Evolutionary conservation across 805 yeast species (phyloP), one percentile per base, ranked within the genome.

Genomic region (Candida corydali): DNA sequence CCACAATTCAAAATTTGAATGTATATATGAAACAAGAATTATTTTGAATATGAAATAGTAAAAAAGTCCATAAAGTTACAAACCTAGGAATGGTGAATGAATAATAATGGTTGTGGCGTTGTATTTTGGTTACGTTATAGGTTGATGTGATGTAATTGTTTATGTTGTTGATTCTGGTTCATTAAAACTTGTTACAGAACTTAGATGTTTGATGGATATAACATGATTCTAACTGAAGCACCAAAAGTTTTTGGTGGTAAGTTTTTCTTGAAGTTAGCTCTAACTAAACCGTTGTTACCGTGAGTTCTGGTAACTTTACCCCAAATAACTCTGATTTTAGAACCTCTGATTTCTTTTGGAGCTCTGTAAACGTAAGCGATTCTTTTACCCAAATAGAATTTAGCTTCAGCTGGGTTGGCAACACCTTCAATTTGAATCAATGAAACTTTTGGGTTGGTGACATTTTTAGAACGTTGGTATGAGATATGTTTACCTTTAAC

Each of bases 401-500:
- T 84, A 62, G 98, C 97, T 52, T 91, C 98, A 69, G 86, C 82
- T 61, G 96, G 78, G 67, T 75, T 67, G 51, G 82, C 69, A 61
- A 93, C 98, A 75, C 95, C 95, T 79, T 93, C 98, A 65, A 91
- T 83, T 80, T 93, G 86, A 71, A 93, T 77, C 73, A 93, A 81
- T 52, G 98, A 93, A 61, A 86, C 86, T 78, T 86, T 84, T 73
- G 98, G 97, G 94, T 93, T 86, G 83, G 82, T 88, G 69, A 84
- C 86, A 73, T 81, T 81, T 88, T 93, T 93, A 61, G 97, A 88
- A 80, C 98, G 94, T 82, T 93, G 98, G 95, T 91, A 93, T 63
- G 97, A 89, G 69, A 93, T 71, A 85, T 93, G 98, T 83, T 91
- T 93, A 78, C 98, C 98, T 83, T 91, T 93, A 76, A 93, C 98